Percentiles rank a stretch among this genome's conserved stretches.
Evolutionary conservation across 768 basidiomycete genomes (phyloP).

Genomic region (Rhodotorula kratochvilovae): DNA sequence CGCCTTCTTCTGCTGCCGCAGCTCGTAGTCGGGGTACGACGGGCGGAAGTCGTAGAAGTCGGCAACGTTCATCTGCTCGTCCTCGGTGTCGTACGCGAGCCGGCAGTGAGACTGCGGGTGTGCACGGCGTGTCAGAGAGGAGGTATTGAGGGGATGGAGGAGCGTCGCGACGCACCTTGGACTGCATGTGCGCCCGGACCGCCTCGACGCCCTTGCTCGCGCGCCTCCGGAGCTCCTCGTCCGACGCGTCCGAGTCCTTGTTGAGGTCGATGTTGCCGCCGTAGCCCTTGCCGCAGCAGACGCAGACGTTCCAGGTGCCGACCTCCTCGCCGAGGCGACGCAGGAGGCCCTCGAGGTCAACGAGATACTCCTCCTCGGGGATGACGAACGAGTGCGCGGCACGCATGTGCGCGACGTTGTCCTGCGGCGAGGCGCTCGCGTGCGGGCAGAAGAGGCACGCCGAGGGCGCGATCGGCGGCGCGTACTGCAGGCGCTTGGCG

Average conservation of each 20-base stretch:
- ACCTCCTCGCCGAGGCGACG: conserved; percentile 87
- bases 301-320: conserved; percentile 84
- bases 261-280: conserved; percentile 77
- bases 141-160: not conserved
- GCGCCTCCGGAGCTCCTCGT: conserved; percentile 44
- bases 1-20: conserved; percentile 42
- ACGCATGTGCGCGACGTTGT: conserved; percentile 83
- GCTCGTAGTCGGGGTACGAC: conserved; percentile 63
- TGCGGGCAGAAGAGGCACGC: conserved; percentile 79
- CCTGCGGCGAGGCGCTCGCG: conserved; percentile 54
- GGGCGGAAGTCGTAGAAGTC: conserved; percentile 88
- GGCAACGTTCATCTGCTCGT: conserved; percentile 76
- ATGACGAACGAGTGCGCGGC: conserved; percentile 85
- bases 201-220: conserved; percentile 82
- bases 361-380: conserved; percentile 84
- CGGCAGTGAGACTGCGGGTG: conserved; percentile 70
- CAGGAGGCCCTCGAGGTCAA: conserved; percentile 75
- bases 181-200: conserved; percentile 89
- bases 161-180: conserved; percentile 55
- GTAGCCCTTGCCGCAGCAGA: conserved; percentile 64
- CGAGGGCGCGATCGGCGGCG: conserved; percentile 52
- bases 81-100: conserved; percentile 77
- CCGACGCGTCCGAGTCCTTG: conserved; percentile 61
- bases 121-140: not conserved
- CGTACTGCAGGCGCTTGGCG: conserved; percentile 41